These are phyloP conservation scores for Penicillium oxalicum DNA, from an alignment of 2,329 filamentous ascomycete genomes.

Conservation along the genomic window DNA sequence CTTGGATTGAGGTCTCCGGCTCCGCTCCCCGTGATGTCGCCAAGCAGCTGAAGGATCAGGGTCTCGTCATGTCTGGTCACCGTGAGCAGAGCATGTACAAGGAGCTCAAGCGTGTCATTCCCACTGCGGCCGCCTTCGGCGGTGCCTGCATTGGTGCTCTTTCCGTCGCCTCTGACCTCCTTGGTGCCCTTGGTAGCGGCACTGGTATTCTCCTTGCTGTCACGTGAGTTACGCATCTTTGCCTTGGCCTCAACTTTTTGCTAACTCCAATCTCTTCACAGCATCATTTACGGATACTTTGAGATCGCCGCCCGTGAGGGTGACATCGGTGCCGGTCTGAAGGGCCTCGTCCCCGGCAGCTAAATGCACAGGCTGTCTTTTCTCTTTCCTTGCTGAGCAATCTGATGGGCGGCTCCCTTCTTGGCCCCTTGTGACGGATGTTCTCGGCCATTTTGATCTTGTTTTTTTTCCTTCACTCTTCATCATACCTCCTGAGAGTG, in stretches of 20 bases:
- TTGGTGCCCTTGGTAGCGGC: slow-evolving; percentile 91
- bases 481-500: slow-evolving; percentile 20
- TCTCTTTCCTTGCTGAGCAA: slow-evolving; percentile 29
- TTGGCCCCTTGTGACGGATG: slow-evolving; percentile 11
- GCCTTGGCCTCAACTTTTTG: not conserved
- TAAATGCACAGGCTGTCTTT: slow-evolving; percentile 23
- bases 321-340: slow-evolving; percentile 70
- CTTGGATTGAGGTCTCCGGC: slow-evolving; percentile 98
- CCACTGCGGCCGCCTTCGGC: slow-evolving; percentile 94
- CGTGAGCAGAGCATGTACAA: slow-evolving; percentile 99
- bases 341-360: slow-evolving; percentile 55
- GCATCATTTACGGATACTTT: slow-evolving; percentile 99
- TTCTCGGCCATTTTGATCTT: slow-evolving; percentile 22
- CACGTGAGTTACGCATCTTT: slow-evolving; percentile 62
- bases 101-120: slow-evolving; percentile 98
- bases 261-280: slow-evolving; percentile 39
- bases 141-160: slow-evolving; percentile 98
- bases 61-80: slow-evolving; percentile 98
- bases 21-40: slow-evolving; percentile 96
- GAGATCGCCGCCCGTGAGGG: slow-evolving; percentile 99
- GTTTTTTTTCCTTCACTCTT: slow-evolving; percentile 20
- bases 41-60: slow-evolving; percentile 99
- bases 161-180: slow-evolving; percentile 88
- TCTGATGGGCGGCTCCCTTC: slow-evolving; percentile 23
- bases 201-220: slow-evolving; percentile 97